Conservation (phyloP, 2,329 filamentous ascomycete genomes). For the Myotisia sp. region DNA sequence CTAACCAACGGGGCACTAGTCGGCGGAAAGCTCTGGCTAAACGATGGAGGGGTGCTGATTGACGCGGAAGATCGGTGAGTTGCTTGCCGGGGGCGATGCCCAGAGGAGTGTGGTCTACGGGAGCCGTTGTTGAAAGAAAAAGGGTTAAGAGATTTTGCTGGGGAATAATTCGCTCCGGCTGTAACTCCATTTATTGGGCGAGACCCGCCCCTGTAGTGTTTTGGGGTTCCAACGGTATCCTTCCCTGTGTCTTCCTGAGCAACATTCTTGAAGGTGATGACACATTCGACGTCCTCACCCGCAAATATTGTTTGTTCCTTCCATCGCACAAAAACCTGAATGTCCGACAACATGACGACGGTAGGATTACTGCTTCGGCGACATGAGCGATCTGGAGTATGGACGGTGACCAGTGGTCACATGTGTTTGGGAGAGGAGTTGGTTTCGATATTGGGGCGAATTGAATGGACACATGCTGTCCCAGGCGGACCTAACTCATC, state of each 20-base stretch:
- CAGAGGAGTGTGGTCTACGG: slow-evolving; percentile 24
- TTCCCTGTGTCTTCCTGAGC: slow-evolving; percentile 31
- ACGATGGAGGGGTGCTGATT: slow-evolving; percentile 25
- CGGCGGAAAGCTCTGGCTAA: slow-evolving; percentile 30
- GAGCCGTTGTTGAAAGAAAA: slow-evolving; percentile 22
- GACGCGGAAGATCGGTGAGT: slow-evolving; percentile 28
- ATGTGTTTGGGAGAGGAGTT: too few species aligned
- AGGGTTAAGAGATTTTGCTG: slow-evolving; percentile 24
- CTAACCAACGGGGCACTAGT: slow-evolving; percentile 8
- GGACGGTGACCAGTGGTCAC: too few species aligned
- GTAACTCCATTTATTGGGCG: slow-evolving; percentile 22
- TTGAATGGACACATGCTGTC: too few species aligned
- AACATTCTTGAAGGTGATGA: slow-evolving; percentile 90
- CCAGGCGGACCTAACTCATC: too few species aligned
- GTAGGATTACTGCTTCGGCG: too few species aligned
- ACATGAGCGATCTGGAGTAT: too few species aligned
- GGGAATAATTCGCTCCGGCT: slow-evolving; percentile 26
- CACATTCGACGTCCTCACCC: slow-evolving; percentile 89
- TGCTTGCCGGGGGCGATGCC: slow-evolving; percentile 19
- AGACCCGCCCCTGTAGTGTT: slow-evolving; percentile 26
- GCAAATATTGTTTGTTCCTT: slow-evolving; percentile 89
- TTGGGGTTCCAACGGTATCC: slow-evolving; percentile 17
- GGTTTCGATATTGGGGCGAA: too few species aligned
- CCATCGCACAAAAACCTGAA: slow-evolving; percentile 92
- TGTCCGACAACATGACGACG: slow-evolving; percentile 45